These are phyloP conservation scores for Serendipita vermifera DNA, from an alignment of 768 basidiomycete species.

Conservation along the genomic window DNA sequence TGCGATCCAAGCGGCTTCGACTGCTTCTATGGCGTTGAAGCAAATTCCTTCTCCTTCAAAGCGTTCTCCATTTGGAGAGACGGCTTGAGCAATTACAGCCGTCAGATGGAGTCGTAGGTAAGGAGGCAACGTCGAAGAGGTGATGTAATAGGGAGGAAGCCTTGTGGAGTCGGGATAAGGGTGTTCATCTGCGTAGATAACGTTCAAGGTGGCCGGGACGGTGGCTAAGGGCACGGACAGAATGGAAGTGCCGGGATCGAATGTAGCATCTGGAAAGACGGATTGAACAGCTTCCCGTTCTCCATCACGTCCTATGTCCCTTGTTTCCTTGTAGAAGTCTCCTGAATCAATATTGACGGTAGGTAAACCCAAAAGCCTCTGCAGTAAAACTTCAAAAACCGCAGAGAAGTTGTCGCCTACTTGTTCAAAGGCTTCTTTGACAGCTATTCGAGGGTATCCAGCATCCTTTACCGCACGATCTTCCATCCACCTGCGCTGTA, in stretches of 20 bases:
- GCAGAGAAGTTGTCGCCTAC: constrained; percentile 14
- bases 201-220: constrained; percentile 51
- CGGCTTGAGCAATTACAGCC: constrained; percentile 43
- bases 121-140: constrained; percentile 53
- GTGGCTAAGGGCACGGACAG: constrained; percentile 38
- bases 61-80: constrained; percentile 42
- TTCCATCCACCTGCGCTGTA: constrained; percentile 66
- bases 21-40: constrained; percentile 51
- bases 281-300: constrained; percentile 23
- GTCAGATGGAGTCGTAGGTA: constrained; percentile 80
- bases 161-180: constrained; percentile 34
- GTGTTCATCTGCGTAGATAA: constrained; percentile 41
- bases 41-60: constrained; percentile 59
- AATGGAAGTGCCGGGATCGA: not conserved
- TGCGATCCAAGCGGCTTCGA: constrained; percentile 57
- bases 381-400: not conserved
- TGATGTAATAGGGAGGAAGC: constrained; percentile 61
- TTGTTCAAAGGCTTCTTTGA: constrained; percentile 31
- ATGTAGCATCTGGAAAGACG: constrained; percentile 15
- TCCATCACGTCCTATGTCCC: constrained; percentile 22
- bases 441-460: constrained; percentile 63
- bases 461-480: constrained; percentile 72
- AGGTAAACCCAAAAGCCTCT: not conserved
- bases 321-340: constrained; percentile 17
- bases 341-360: constrained; percentile 5